Evolutionary conservation across 1,139 yeast species (phyloP).

Genomic region (Suhomyces kunorum): DNA sequence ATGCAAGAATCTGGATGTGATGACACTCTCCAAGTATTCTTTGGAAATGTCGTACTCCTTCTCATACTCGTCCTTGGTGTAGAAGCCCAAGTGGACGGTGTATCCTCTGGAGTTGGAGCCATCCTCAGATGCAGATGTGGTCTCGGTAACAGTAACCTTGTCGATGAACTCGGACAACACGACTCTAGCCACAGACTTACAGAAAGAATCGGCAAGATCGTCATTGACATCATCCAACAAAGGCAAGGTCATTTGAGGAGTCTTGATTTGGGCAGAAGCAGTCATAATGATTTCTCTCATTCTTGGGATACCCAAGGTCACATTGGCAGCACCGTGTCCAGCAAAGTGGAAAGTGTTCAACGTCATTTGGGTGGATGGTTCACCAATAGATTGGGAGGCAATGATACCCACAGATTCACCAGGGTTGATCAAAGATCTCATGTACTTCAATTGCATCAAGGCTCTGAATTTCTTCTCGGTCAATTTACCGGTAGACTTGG

Average conservation of each 20-base stretch:
- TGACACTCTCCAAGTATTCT: constrained; percentile 71
- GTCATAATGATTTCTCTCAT: constrained; percentile 99
- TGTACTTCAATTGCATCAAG: constrained; percentile 95
- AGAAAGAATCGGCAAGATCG: constrained; percentile 87
- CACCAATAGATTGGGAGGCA: constrained; percentile 98
- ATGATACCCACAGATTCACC: constrained; percentile 99
- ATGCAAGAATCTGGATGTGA: constrained; percentile 64
- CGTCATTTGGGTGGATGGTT: constrained; percentile 99
- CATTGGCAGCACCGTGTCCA: constrained; percentile 99
- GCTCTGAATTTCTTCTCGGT: constrained; percentile 91
- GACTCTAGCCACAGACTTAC: constrained; percentile 86
- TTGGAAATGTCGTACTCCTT: constrained; percentile 86
- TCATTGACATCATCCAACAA: constrained; percentile 76
- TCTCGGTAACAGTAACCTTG: constrained; percentile 82
- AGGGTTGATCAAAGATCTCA: constrained; percentile 92
- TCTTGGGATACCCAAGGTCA: constrained; percentile 99
- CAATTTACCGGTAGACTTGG: constrained; percentile 49
- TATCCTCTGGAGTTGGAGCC: constrained; percentile 69
- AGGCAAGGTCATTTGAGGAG: constrained; percentile 98
- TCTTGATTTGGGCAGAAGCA: constrained; percentile 90
- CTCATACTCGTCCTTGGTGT: constrained; percentile 73
- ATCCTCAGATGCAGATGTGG: constrained; percentile 60
- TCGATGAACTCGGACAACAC: constrained; percentile 87
- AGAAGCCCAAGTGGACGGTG: constrained; percentile 72
- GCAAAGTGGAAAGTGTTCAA: constrained; percentile 99